Evolutionary conservation across 2,329 filamentous ascomycete genomes (phyloP).

Genomic region (Cytospora mali): DNA sequence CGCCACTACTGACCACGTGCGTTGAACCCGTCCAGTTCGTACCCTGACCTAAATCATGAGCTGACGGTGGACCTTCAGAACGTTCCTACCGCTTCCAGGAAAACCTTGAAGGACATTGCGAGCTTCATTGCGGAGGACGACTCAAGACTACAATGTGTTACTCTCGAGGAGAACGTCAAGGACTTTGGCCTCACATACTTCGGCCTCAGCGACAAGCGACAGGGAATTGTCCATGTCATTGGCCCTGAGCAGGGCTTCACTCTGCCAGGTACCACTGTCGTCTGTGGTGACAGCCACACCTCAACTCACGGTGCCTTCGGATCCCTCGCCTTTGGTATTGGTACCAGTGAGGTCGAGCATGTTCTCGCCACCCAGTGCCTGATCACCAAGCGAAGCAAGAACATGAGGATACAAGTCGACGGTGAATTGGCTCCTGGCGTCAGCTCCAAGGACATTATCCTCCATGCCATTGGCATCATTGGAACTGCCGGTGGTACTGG

Average conservation of each 20-base stretch:
- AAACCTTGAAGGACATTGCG: constrained; percentile 89
- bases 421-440: constrained; percentile 88
- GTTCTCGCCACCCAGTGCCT: constrained; percentile 95
- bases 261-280: constrained; percentile 92
- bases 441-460: constrained; percentile 92
- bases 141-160: constrained; percentile 90
- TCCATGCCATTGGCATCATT: constrained; percentile 90
- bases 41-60: not conserved
- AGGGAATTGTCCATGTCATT: constrained; percentile 98
- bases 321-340: constrained; percentile 92
- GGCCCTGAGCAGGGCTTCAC: constrained; percentile 99
- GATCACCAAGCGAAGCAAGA: constrained; percentile 93
- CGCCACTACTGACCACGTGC: constrained; percentile 93
- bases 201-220: constrained; percentile 91
- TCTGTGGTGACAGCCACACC: constrained; percentile 97
- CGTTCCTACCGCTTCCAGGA: constrained; percentile 87
- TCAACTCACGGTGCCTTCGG: constrained; percentile 98
- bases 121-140: constrained; percentile 95
- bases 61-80: constrained; percentile 61
- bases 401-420: constrained; percentile 97
- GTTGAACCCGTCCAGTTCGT: constrained; percentile 38
- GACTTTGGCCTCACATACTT: constrained; percentile 97
- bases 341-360: constrained; percentile 97
- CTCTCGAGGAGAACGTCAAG: constrained; percentile 95
- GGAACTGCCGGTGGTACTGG: constrained; percentile 95